A percentile compares a stretch with the other conserved stretches of the same genome.
phyloP scores from a whole-genome alignment of 805 yeast genomes.

The Zygoascus bituminiphila region DNA sequence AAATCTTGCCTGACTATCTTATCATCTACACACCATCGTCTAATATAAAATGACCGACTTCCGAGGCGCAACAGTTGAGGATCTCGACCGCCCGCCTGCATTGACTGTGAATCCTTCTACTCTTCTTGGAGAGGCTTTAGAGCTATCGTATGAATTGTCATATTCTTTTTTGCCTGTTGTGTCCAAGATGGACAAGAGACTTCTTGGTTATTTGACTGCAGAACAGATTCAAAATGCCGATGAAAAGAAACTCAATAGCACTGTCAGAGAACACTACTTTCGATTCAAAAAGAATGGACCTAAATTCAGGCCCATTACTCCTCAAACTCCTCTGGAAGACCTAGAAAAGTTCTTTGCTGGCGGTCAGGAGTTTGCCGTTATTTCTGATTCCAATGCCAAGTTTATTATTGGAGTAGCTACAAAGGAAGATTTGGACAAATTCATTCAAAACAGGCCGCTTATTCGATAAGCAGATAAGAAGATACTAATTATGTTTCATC shows the following conservation, averaged over 20 bases:
- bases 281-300: slow-evolving; percentile 26
- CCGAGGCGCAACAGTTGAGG: slow-evolving; percentile 44
- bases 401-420: slow-evolving; percentile 55
- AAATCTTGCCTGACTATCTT: neutral
- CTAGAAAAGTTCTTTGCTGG: slow-evolving; percentile 42
- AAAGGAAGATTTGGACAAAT: slow-evolving; percentile 38
- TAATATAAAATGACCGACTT: slow-evolving; percentile 1
- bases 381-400: slow-evolving; percentile 44
- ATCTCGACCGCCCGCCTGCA: slow-evolving; percentile 51
- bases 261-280: slow-evolving; percentile 18
- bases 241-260: neutral
- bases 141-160: slow-evolving; percentile 47
- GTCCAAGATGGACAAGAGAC: slow-evolving; percentile 36
- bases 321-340: slow-evolving; percentile 46
- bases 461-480: too few species aligned
- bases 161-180: slow-evolving; percentile 49
- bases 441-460: slow-evolving; percentile 37
- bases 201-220: slow-evolving; percentile 44
- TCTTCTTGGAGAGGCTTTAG: slow-evolving; percentile 41
- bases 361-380: slow-evolving; percentile 48
- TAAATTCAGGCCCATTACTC: slow-evolving; percentile 40
- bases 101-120: slow-evolving; percentile 44
- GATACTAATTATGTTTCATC: too few species aligned
- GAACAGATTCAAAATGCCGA: slow-evolving; percentile 29
- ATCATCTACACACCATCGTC: neutral